Conservation (phyloP, 345 rosid genomes). For the Capsella bursapastoris region DNA sequence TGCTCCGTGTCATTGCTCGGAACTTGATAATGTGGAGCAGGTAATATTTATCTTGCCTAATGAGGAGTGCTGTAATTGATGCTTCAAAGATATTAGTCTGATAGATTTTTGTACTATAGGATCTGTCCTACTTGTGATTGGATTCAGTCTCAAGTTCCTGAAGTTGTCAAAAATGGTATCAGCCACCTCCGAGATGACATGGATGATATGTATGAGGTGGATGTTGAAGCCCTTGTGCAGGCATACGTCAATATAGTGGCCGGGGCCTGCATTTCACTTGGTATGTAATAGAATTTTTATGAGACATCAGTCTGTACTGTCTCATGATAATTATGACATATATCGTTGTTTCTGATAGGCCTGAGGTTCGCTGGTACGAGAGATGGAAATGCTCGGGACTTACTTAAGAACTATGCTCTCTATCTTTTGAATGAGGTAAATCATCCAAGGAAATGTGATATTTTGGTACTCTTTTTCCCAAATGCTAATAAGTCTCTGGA, state of each 20-base stretch:
- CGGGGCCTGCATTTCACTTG: slow-evolving; percentile 94
- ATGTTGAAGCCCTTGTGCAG: slow-evolving; percentile 80
- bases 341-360: slow-evolving; percentile 58
- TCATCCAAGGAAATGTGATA: slow-evolving; percentile 34
- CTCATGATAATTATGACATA: slow-evolving; percentile 30
- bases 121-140: slow-evolving; percentile 82
- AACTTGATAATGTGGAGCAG: slow-evolving; percentile 97
- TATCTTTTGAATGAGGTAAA: slow-evolving; percentile 89
- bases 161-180: slow-evolving; percentile 67
- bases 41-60: slow-evolving; percentile 45
- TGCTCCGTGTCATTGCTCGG: slow-evolving; percentile 98
- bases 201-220: slow-evolving; percentile 73
- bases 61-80: slow-evolving; percentile 30
- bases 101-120: slow-evolving; percentile 51
- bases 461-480: slow-evolving; percentile 15
- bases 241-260: slow-evolving; percentile 90
- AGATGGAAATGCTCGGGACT: slow-evolving; percentile 85
- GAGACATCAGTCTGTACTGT: slow-evolving; percentile 21
- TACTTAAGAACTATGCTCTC: slow-evolving; percentile 79
- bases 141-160: slow-evolving; percentile 92
- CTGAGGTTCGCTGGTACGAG: slow-evolving; percentile 91
- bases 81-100: slow-evolving; percentile 34
- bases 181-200: slow-evolving; percentile 63
- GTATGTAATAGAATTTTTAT: slow-evolving; percentile 47
- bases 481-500: slow-evolving; percentile 9